A percentile compares a stretch with the other conserved stretches of the same genome.
Evolutionary conservation across 306 rosid species (phyloP).

Genomic region (Fagus crenata): DNA sequence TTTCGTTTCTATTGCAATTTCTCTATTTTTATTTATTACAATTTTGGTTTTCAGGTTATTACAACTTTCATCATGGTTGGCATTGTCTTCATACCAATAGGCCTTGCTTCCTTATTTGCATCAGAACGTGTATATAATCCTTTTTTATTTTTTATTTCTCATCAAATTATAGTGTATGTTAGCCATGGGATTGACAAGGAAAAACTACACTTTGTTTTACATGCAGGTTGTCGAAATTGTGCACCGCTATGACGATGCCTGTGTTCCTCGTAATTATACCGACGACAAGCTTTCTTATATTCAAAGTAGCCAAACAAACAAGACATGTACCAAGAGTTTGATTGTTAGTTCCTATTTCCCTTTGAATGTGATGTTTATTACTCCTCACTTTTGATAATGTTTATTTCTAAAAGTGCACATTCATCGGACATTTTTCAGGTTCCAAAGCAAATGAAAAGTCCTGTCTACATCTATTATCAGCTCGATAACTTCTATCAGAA

Average conservation of each 20-base stretch:
- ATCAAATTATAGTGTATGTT: not conserved
- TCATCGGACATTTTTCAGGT: slow-evolving; percentile 58
- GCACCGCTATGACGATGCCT: slow-evolving; percentile 55
- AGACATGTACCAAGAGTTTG: slow-evolving; percentile 56
- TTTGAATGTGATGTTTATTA: slow-evolving; percentile 1
- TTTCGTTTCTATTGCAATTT: not conserved
- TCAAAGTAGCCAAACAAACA: slow-evolving; percentile 43
- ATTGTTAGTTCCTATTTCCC: slow-evolving; percentile 54
- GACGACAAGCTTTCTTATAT: slow-evolving; percentile 42
- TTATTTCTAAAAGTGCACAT: slow-evolving; percentile 1
- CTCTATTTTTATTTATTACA: not conserved
- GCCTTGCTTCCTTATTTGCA: slow-evolving; percentile 69
- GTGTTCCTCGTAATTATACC: slow-evolving; percentile 45
- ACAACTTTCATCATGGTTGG: slow-evolving; percentile 55
- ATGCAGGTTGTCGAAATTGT: slow-evolving; percentile 67
- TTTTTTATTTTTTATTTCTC: slow-evolving; percentile 1
- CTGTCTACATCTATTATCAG: slow-evolving; percentile 75
- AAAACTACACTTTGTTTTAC: slow-evolving; percentile 14
- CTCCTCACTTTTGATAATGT: not conserved
- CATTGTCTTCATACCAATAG: slow-evolving; percentile 67
- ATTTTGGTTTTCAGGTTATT: slow-evolving; percentile 56
- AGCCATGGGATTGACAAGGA: not conserved
- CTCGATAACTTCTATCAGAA: slow-evolving; percentile 80
- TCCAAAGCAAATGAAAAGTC: slow-evolving; percentile 64
- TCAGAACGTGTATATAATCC: slow-evolving; percentile 51